These are phyloP conservation scores for Lumnitzera racemosa DNA, from an alignment of 345 rosid genomes.

Conservation along the genomic window DNA sequence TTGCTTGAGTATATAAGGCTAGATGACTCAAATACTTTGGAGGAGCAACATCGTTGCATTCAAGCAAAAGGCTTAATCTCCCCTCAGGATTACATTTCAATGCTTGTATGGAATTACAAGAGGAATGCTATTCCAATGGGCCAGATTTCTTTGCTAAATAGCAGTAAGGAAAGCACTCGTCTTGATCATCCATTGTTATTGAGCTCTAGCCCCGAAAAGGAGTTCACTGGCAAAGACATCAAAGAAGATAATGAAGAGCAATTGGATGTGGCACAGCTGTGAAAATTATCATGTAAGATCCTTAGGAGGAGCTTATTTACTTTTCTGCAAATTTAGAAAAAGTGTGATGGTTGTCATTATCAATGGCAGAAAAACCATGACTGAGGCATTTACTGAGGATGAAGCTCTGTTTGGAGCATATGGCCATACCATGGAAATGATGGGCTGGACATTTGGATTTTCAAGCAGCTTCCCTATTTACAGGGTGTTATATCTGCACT, in stretches of 20 bases:
- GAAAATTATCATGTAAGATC: slow-evolving; percentile 13
- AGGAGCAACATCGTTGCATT: slow-evolving; percentile 60
- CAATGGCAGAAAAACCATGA: too few species aligned
- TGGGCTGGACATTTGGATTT: too few species aligned
- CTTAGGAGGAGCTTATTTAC: too few species aligned
- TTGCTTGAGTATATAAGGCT: slow-evolving; percentile 71
- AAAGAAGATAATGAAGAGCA: slow-evolving; percentile 33
- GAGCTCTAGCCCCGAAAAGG: slow-evolving; percentile 28
- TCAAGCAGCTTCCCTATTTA: too few species aligned
- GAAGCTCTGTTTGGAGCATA: too few species aligned
- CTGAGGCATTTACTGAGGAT: too few species aligned
- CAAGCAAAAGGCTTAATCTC: slow-evolving; percentile 81
- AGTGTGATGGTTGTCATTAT: too few species aligned
- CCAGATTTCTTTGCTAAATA: slow-evolving; percentile 47
- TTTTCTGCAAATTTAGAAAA: too few species aligned
- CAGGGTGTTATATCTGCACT: too few species aligned
- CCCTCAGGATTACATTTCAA: slow-evolving; percentile 78
- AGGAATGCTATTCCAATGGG: slow-evolving; percentile 65
- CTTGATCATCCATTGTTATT: slow-evolving; percentile 30
- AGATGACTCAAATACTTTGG: slow-evolving; percentile 65
- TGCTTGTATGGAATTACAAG: slow-evolving; percentile 98
- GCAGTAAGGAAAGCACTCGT: slow-evolving; percentile 8
- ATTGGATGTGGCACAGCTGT: slow-evolving; percentile 35
- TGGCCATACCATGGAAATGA: too few species aligned
- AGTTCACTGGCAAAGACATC: slow-evolving; percentile 21